These are phyloP conservation scores for Plasmodium gallinaceum DNA, from an alignment of 169 alveolate genomes.

Conservation along the genomic window DNA sequence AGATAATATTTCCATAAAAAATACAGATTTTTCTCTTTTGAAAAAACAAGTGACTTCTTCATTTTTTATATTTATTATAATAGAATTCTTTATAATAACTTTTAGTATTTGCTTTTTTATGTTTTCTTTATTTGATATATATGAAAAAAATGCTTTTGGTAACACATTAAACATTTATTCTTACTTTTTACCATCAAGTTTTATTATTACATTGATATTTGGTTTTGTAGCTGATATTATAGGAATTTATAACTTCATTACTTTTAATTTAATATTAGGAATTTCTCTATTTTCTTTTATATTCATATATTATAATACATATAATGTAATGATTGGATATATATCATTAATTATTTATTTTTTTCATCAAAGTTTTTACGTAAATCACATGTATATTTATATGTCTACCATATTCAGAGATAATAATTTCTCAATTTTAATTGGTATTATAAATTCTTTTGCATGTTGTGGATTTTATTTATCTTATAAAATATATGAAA, in stretches of 20 bases:
- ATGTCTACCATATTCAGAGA: constrained; percentile 71
- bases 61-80: constrained; percentile 41
- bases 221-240: constrained; percentile 69
- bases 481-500: constrained; percentile 49
- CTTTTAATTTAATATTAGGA: constrained; percentile 60
- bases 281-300: constrained; percentile 20
- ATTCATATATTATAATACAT: constrained; percentile 25
- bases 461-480: constrained; percentile 59
- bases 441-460: constrained; percentile 66
- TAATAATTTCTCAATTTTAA: constrained; percentile 48
- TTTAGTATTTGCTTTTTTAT: constrained; percentile 62
- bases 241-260: constrained; percentile 40
- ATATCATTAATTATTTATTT: constrained; percentile 41
- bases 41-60: constrained; percentile 48
- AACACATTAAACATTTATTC: constrained; percentile 56
- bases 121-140: constrained; percentile 71
- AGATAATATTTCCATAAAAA: background rate
- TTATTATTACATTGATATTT: constrained; percentile 60
- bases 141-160: constrained; percentile 52
- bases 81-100: constrained; percentile 64
- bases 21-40: constrained; percentile 1
- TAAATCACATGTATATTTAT: constrained; percentile 73
- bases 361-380: constrained; percentile 73
- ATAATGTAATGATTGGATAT: constrained; percentile 45
- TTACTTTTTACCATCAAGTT: constrained; percentile 41